Evolutionary conservation across 352 stramenopile genomes (phyloP).

Genomic region (Globisporangium barbulae): DNA sequence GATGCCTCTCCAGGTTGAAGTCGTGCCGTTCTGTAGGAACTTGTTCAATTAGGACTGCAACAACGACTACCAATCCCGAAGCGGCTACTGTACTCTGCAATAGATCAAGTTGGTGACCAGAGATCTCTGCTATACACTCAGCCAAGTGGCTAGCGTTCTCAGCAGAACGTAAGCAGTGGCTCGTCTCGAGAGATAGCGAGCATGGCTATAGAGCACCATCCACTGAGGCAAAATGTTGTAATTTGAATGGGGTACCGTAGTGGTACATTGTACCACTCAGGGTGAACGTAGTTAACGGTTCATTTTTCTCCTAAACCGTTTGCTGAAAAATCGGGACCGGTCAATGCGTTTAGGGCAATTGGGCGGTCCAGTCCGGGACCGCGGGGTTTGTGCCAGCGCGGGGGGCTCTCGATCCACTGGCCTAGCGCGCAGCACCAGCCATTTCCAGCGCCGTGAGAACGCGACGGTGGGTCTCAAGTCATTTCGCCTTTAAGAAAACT

Average conservation of each 20-base stretch:
- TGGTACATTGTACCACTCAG: neutral
- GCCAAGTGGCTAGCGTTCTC: too few relatives aligned
- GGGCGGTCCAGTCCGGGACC: constrained; percentile 1
- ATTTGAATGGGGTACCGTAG: neutral
- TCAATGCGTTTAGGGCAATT: neutral
- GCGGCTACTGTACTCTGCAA: too few relatives aligned
- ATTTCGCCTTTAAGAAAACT: constrained; percentile 88
- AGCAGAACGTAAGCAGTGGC: too few relatives aligned
- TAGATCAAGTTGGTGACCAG: too few relatives aligned
- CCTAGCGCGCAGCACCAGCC: constrained; percentile 47
- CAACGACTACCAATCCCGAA: too few relatives aligned
- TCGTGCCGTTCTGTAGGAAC: too few relatives aligned
- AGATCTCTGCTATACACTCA: too few relatives aligned
- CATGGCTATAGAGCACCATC: neutral
- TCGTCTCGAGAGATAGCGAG: too few relatives aligned
- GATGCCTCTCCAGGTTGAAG: too few relatives aligned
- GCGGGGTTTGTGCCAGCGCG: neutral
- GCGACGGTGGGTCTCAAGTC: constrained; percentile 26
- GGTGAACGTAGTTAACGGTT: neutral
- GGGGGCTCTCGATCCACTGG: constrained; percentile 13
- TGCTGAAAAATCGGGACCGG: neutral
- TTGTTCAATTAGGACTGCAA: too few relatives aligned
- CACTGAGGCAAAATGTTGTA: neutral
- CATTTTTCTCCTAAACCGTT: neutral
- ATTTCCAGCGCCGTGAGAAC: constrained; percentile 32